A percentile compares a stretch with the other conserved stretches of the same genome.
Evolutionary conservation across 805 yeast species (phyloP).

Genomic region (Yarrowia hollandica): DNA sequence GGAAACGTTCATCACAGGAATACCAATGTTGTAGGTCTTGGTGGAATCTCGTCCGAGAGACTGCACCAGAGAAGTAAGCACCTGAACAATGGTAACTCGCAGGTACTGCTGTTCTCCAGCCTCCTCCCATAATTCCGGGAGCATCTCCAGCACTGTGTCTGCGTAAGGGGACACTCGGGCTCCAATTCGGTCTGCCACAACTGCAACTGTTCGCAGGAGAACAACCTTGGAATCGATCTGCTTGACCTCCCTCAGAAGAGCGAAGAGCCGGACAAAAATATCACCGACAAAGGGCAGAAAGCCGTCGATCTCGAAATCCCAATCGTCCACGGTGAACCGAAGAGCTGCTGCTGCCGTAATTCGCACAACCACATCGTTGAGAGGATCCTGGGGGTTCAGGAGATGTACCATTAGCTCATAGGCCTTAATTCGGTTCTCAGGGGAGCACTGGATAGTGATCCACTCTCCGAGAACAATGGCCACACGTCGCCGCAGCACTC

Average conservation of each 20-base stretch:
- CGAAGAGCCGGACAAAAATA: constrained; percentile 52
- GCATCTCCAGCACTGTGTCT: constrained; percentile 42
- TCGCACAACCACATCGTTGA: constrained; percentile 77
- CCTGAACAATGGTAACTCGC: constrained; percentile 43
- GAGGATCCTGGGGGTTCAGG: constrained; percentile 48
- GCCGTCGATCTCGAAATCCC: constrained; percentile 72
- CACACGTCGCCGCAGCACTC: constrained; percentile 72
- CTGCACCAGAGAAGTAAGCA: constrained; percentile 39
- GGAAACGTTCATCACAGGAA: constrained; percentile 63
- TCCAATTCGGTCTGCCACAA: constrained; percentile 46
- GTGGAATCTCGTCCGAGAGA: constrained; percentile 35
- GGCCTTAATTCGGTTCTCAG: constrained; percentile 55
- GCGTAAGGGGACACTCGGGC: constrained; percentile 38
- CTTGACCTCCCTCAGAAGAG: constrained; percentile 50
- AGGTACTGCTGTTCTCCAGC: constrained; percentile 46
- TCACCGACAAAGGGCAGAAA: constrained; percentile 66
- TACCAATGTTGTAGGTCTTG: constrained; percentile 35
- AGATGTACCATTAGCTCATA: constrained; percentile 58
- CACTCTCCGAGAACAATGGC: constrained; percentile 79
- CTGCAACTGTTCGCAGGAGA: constrained; percentile 65
- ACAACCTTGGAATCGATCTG: constrained; percentile 76
- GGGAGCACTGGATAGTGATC: constrained; percentile 66
- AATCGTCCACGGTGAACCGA: constrained; percentile 71
- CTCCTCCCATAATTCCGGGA: constrained; percentile 78
- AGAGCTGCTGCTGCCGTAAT: constrained; percentile 72